Conservation (phyloP, 2,329 filamentous ascomycete species). For the Pestalotiopsis sp. region DNA sequence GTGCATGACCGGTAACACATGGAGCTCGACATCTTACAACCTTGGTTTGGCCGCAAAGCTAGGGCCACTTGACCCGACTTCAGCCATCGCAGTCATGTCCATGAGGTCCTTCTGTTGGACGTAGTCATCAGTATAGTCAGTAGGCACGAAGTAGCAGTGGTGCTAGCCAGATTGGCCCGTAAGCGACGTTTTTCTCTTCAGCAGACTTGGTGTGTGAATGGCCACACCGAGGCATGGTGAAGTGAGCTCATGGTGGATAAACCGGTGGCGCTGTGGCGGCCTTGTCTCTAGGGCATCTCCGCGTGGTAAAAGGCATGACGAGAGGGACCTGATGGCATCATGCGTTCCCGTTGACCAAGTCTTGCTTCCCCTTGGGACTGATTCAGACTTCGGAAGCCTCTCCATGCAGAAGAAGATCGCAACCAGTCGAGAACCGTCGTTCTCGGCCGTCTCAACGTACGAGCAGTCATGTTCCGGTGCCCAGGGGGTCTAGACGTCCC, state of each 20-base stretch:
- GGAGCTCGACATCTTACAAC: constrained; percentile 1
- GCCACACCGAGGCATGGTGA: background rate
- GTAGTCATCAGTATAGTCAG: background rate
- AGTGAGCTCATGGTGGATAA: background rate
- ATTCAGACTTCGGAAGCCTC: background rate
- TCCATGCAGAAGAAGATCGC: background rate
- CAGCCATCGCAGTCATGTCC: background rate
- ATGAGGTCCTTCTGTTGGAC: background rate
- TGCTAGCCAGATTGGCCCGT: background rate
- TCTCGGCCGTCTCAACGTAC: background rate
- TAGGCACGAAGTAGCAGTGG: background rate
- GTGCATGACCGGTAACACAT: constrained; percentile 4
- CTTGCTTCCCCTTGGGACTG: background rate
- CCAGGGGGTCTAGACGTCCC: background rate
- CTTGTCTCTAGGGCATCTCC: background rate
- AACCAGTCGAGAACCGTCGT: background rate
- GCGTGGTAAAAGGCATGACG: background rate
- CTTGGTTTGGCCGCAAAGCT: background rate
- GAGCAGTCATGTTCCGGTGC: background rate
- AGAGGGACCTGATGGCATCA: background rate
- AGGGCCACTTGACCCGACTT: background rate
- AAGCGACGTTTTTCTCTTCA: background rate
- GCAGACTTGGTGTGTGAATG: background rate
- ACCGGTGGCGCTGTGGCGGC: background rate
- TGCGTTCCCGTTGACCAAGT: background rate